phyloP scores from a whole-genome alignment of 148 eudicot genomes.

The Rhododendron williamsianum region DNA sequence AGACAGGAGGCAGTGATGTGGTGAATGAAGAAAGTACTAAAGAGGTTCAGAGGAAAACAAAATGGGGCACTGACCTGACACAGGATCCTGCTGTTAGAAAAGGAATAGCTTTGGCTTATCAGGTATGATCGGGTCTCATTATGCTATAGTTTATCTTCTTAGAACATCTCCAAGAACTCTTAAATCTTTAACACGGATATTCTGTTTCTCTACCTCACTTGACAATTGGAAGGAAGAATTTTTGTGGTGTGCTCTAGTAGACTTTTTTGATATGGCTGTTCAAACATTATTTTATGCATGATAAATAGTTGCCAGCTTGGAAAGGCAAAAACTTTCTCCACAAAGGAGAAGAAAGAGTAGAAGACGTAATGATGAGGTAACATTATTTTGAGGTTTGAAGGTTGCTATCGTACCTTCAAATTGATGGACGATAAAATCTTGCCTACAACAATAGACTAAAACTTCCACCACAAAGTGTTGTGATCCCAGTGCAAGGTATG shows the following conservation, averaged over 20 bases:
- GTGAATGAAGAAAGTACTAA: slow-evolving; percentile 46
- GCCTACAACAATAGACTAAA: neutral
- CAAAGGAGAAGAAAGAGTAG: neutral
- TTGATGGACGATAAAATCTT: neutral
- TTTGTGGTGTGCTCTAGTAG: neutral
- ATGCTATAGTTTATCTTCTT: neutral
- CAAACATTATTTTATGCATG: neutral
- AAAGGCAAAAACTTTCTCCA: neutral
- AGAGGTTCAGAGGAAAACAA: slow-evolving; percentile 70
- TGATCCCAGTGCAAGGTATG: too few species aligned
- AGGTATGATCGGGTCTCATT: slow-evolving; percentile 43
- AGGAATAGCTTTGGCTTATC: slow-evolving; percentile 84
- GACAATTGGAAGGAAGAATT: neutral
- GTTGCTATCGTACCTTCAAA: neutral
- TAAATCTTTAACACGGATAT: neutral
- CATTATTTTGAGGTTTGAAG: neutral
- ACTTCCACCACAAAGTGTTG: neutral
- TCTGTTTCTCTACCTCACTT: neutral
- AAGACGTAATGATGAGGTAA: neutral
- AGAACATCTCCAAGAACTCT: neutral
- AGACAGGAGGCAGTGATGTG: slow-evolving; percentile 42
- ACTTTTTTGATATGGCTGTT: neutral
- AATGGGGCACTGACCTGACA: slow-evolving; percentile 85
- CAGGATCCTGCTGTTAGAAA: slow-evolving; percentile 70
- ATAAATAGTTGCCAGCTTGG: neutral